Percentiles rank a stretch among this genome's conserved stretches.
These are phyloP conservation scores for Zostera marina DNA, from an alignment of 116 monocot genomes.

Conservation along the genomic window DNA sequence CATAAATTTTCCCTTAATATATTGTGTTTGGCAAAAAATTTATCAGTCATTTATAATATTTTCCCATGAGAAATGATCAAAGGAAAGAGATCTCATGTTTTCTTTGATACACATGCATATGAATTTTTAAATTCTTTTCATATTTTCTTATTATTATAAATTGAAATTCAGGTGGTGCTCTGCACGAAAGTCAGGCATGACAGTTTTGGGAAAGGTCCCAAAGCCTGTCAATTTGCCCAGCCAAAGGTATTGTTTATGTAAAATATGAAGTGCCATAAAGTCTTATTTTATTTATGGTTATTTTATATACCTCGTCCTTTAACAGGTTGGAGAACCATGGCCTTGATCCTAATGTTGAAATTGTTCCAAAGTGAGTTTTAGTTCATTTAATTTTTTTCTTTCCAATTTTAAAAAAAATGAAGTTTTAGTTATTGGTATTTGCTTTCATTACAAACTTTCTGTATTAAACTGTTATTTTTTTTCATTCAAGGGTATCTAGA, in stretches of 20 bases:
- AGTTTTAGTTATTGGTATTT: no score
- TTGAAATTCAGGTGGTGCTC: conserved; percentile 39
- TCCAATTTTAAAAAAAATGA: no score
- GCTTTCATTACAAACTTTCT: no score
- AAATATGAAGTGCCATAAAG: neutral
- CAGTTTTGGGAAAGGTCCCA: conserved; percentile 93
- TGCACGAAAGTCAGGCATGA: conserved; percentile 82
- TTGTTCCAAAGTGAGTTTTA: conserved; percentile 95
- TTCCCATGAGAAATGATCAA: no score
- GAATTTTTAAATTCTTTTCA: neutral
- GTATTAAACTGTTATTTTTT: no score
- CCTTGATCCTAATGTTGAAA: conserved; percentile 85
- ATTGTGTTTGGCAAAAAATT: no score
- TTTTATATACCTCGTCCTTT: conserved; percentile 4
- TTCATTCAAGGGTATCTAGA: no score
- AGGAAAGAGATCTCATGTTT: neutral
- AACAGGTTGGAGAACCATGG: conserved; percentile 90
- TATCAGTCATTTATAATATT: no score
- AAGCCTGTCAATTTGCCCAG: conserved; percentile 97
- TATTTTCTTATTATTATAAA: neutral
- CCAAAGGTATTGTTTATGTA: conserved; percentile 42
- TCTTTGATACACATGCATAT: neutral
- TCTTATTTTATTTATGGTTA: neutral
- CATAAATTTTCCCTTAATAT: no score
- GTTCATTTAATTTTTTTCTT: neutral